Evolutionary conservation across 352 stramenopile genomes (phyloP).

Genomic region (Phytophthora boehmeriae): DNA sequence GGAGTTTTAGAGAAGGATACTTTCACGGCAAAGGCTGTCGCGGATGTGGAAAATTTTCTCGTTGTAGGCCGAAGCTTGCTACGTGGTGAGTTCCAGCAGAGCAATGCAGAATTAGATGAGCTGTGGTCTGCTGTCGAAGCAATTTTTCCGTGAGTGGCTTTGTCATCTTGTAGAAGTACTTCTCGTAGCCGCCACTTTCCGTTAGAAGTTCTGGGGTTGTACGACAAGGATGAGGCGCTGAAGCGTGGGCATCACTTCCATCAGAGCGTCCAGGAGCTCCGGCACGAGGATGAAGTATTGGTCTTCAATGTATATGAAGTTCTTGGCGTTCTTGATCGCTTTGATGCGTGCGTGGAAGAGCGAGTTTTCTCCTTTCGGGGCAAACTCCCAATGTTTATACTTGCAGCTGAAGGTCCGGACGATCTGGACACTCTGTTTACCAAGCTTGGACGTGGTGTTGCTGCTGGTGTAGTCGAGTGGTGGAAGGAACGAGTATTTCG

Average conservation of each 20-base stretch:
- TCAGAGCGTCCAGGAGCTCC: constrained; percentile 41
- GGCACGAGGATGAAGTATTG: constrained; percentile 66
- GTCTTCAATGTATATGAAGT: no score
- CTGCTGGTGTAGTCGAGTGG: no score
- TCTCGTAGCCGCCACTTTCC: no score
- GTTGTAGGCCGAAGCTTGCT: constrained; percentile 7
- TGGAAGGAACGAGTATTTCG: no score
- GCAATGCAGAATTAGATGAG: not conserved
- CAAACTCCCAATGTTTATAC: no score
- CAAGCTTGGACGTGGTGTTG: no score
- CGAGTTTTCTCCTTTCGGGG: no score
- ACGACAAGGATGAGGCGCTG: constrained; percentile 58
- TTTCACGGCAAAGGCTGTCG: not conserved
- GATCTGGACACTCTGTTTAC: no score
- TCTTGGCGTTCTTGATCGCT: no score
- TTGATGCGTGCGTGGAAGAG: no score
- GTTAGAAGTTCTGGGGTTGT: constrained; percentile 33
- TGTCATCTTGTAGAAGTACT: constrained; percentile 46
- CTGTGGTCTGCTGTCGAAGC: constrained; percentile 5
- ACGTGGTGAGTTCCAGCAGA: not conserved
- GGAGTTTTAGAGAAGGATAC: not conserved
- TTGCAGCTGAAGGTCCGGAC: no score
- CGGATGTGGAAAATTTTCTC: constrained; percentile 20
- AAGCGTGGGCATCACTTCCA: constrained; percentile 46
- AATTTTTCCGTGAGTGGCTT: constrained; percentile 39